phyloP scores from a whole-genome alignment of 1,284 basidiomycete genomes.

The Ustilago bromivora region DNA sequence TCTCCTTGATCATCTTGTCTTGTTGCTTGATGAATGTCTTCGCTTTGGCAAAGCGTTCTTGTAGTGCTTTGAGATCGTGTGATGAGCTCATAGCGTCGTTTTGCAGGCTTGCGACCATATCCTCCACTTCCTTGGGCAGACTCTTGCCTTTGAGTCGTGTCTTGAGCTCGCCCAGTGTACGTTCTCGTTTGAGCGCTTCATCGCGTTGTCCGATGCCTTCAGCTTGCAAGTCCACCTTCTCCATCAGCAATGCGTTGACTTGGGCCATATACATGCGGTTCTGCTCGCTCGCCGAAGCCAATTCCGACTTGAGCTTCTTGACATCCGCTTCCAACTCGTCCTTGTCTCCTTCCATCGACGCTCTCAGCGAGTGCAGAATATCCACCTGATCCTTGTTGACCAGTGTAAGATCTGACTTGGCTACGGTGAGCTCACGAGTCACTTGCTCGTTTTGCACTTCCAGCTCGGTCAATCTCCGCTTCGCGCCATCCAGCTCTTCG shows the following conservation, averaged over 20 bases:
- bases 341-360: conserved; percentile 89
- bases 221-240: conserved; percentile 87
- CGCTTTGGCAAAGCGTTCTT: conserved; percentile 85
- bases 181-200: conserved; percentile 54
- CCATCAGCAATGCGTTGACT: conserved; percentile 77
- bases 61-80: conserved; percentile 78
- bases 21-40: conserved; percentile 92
- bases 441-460: conserved; percentile 79
- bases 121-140: conserved; percentile 82
- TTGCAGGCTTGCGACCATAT: conserved; percentile 80
- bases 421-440: conserved; percentile 80
- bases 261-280: conserved; percentile 87
- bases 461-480: conserved; percentile 78
- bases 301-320: conserved; percentile 76
- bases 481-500: conserved; percentile 81
- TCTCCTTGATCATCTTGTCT: conserved; percentile 73
- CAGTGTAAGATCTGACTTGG: conserved; percentile 79
- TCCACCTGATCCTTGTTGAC: conserved; percentile 72
- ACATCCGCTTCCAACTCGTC: conserved; percentile 79
- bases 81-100: conserved; percentile 80
- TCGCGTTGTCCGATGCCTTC: conserved; percentile 66
- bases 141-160: conserved; percentile 75
- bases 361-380: conserved; percentile 81
- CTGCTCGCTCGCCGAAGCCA: conserved; percentile 82
- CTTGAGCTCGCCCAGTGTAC: conserved; percentile 45